Evolutionary conservation across 352 stramenopile species (phyloP), one percentile per base, ranked within the genome.

Genomic region (Phytophthora cryptogea): DNA sequence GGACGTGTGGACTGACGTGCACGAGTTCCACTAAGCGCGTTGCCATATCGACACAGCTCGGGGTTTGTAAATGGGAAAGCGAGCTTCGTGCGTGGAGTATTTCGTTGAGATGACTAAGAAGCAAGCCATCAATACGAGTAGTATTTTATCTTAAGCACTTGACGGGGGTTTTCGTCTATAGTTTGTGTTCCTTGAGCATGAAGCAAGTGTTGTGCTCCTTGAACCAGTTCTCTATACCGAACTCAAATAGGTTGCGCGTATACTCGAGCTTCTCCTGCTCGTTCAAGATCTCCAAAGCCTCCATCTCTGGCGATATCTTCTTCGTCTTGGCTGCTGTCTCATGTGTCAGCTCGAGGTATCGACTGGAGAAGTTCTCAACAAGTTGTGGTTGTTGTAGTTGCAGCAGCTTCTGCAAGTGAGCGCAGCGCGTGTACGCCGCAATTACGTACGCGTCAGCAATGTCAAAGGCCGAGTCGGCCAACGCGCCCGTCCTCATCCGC

Each of bases 1-100:
- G 59, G 91, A 98, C 70, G 93, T 83, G 40, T 99, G 96, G 96
- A 98, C 92, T n/a, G 72, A 94, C 63, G 74, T 86, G 48, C 85
- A 95, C 67, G 96, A 99, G 60, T 99, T 97, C 83, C 96, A 99
- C 86, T 99, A 96, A 84, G 54, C 55, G 30, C 47, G 40, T 51
- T 50, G 37, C n/a, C 16, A 23, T 5, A 43, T 46, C 32, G 52
- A 43, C 52, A 54, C 17, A 61, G 11, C 45, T 55, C 47, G 46
- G 46, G 45, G 43, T 28, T 51, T 30, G 36, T 51, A 46, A 43
- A 43, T 57, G 66, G 16, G 57, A 37, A 49, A 43, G 53, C 31
- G 27, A 59, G 44, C 39, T 36, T 47, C 31, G 45, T 62, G 45
- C n/a, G 16, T 63, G 13, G 55, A 74, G 61, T 68, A 64, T 67